Evolutionary conservation across 2,329 filamentous ascomycete species (phyloP), one percentile per base, ranked within the genome.

Genomic region (Coniosporium tulheliwenetii): DNA sequence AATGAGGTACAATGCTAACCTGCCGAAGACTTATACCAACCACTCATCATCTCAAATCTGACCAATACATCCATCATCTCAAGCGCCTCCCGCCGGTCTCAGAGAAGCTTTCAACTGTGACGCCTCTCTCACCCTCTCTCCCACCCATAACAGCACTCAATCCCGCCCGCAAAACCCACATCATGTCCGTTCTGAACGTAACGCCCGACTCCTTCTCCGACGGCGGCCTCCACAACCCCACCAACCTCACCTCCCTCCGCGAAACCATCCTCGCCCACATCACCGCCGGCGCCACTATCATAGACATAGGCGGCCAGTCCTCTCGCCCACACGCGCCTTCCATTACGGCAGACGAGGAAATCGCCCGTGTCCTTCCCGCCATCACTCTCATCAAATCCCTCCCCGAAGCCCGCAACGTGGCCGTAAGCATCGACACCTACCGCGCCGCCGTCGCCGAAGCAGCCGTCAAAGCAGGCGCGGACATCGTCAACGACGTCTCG

Each of bases 161-260:
- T 44, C 58, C 64, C 0, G 55, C 53, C 37, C 73, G 79, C 38
- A 68, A 65, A 40, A 95, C 89, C 0, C 75, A 77, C 37, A 63
- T 95, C 49, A 98, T 98, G 91, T 84, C 83, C 41, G 93, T 98
- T 47, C 69, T 96, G 37, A 98, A 98, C 60, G 65, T 93, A 40
- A 96, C 91, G 0, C 89, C 89, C 0, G 89, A 98, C 62, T 96
- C 89, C 8, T 98, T 98, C 65, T 96, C 89, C 1, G 87, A 96
- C 55, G 89, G 86, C 40, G 86, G 86, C 8, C 53, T 67, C 8
- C 73, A 86, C 57, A 61, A 64, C 36, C 53, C 65, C 16, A 53
- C 46, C 5, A 66, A 74, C 46, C 45, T 63, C 1, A 45, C 58
- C 16, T 50, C 64, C 19, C 68, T 91, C 19, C 61, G 68, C 10